phyloP scores from a whole-genome alignment of 2,329 filamentous ascomycete genomes.

The Periconia sp. region DNA sequence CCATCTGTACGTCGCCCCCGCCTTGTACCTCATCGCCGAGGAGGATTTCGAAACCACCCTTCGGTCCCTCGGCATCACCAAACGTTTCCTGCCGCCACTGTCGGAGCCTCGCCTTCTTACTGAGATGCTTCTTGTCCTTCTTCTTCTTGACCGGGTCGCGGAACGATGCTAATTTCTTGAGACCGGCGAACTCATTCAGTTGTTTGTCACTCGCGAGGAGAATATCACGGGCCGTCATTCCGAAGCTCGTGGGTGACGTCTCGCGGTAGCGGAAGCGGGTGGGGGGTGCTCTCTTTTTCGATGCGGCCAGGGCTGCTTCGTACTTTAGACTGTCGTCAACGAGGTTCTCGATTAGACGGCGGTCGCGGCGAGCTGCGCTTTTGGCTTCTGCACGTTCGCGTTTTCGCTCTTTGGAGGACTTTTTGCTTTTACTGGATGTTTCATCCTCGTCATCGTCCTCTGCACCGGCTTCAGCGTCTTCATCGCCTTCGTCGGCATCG shows the following conservation, averaged over 20 bases:
- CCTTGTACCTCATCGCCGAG: constrained; percentile 14
- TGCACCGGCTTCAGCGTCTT: constrained; percentile 13
- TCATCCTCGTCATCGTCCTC: constrained; percentile 31
- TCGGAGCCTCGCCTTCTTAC: constrained; percentile 87
- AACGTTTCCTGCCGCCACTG: constrained; percentile 79
- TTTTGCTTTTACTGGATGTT: constrained; percentile 42
- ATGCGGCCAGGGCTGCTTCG: constrained; percentile 60
- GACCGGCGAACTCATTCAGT: constrained; percentile 85
- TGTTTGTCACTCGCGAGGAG: constrained; percentile 83
- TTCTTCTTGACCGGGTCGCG: constrained; percentile 86
- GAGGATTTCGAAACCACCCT: constrained; percentile 43
- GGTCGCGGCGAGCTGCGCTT: constrained; percentile 76
- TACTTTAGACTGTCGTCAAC: constrained; percentile 81
- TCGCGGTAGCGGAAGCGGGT: constrained; percentile 86
- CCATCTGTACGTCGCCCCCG: not conserved
- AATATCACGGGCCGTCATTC: constrained; percentile 87
- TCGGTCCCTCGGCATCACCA: constrained; percentile 59
- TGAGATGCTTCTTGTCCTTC: constrained; percentile 82
- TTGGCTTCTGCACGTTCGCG: constrained; percentile 59
- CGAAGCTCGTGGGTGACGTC: constrained; percentile 86
- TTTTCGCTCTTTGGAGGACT: constrained; percentile 49
- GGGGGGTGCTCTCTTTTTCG: constrained; percentile 51
- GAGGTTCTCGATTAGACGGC: constrained; percentile 79
- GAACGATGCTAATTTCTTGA: constrained; percentile 94
- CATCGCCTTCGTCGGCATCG: constrained; percentile 52